Conservation (phyloP, 345 rosid species). For the Microcos paniculata region DNA sequence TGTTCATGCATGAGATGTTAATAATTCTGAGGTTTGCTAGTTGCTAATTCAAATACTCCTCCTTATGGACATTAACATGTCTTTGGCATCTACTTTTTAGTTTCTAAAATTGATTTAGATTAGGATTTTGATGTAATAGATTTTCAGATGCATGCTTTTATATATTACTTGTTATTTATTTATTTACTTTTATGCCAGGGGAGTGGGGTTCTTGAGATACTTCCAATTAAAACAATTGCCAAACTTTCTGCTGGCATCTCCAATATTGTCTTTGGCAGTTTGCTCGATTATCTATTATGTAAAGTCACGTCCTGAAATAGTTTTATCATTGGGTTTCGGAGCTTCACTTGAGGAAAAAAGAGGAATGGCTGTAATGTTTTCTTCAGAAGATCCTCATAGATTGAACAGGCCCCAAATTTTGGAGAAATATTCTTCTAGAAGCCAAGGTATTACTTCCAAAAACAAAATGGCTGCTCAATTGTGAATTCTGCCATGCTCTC, state of each 20-base stretch:
- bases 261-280: constrained; percentile 65
- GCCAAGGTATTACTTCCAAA: constrained; percentile 29
- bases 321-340: constrained; percentile 68
- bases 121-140: not conserved
- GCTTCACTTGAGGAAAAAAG: constrained; percentile 46
- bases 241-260: constrained; percentile 94
- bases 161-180: constrained; percentile 5
- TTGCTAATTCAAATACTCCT: not conserved
- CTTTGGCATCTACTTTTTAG: not conserved
- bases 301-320: constrained; percentile 46
- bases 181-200: constrained; percentile 46
- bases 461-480: constrained; percentile 1
- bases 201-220: constrained; percentile 87
- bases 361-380: constrained; percentile 31
- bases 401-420: constrained; percentile 11
- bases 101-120: not conserved
- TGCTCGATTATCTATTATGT: constrained; percentile 61
- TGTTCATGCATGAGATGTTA: not conserved
- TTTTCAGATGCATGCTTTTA: not conserved
- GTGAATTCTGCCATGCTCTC: not conserved
- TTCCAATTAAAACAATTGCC: constrained; percentile 87
- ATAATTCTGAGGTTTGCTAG: constrained; percentile 3
- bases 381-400: constrained; percentile 22
- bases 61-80: not conserved
- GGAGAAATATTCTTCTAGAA: constrained; percentile 21